Evolutionary conservation across 768 basidiomycete species (phyloP), one percentile per base, ranked within the genome.

Genomic region (Boletellus emodensis): DNA sequence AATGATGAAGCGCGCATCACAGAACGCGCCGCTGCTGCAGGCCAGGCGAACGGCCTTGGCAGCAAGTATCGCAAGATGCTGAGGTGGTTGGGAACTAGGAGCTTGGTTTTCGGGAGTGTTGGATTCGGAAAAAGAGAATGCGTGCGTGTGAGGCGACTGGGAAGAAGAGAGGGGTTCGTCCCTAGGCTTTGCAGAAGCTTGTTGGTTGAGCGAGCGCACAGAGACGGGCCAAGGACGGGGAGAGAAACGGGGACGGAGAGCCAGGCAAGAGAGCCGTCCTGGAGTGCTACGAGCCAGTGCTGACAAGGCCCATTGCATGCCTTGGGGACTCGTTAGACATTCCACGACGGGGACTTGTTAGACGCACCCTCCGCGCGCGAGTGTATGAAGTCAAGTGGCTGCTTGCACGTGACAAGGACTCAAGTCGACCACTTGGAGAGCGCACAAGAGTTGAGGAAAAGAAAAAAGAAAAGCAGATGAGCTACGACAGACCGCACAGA

Each of bases 221-320:
- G 38, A 37, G 24, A 17, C n/a, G 44, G 6, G 40, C 4, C 3
- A 26, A 26, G 24, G 24, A 26, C 24, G 24, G 24, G 20, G 20
- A 20, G 24, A 26, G 24, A 26, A 7, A 26, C 24, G 24, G 24
- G 24, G 24, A 26, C 6, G 24, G 24, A 26, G 6, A 26, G 24
- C 24, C 24, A 43, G 17, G 7, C 41, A 17, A 15, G 11, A n/a
- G 13, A 4, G 18, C 18, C 35, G 44, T 12, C 10, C 17, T 17
- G 18, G 18, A 3, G 39, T 30, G 34, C 71, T 67, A 65, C 72
- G 80, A 75, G 80, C 75, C 63, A 75, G 66, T 60, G 68, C 72
- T 56, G 73, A 75, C 78, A 75, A 78, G 68, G 71, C 77, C 76
- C 83, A 84, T 85, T 74, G 83, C 85, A 87, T 85, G 61, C 75